Percentiles rank a stretch among this genome's conserved stretches.
phyloP scores from a whole-genome alignment of 371 early-diverging fungal species.

The Mortierella sp. region DNA sequence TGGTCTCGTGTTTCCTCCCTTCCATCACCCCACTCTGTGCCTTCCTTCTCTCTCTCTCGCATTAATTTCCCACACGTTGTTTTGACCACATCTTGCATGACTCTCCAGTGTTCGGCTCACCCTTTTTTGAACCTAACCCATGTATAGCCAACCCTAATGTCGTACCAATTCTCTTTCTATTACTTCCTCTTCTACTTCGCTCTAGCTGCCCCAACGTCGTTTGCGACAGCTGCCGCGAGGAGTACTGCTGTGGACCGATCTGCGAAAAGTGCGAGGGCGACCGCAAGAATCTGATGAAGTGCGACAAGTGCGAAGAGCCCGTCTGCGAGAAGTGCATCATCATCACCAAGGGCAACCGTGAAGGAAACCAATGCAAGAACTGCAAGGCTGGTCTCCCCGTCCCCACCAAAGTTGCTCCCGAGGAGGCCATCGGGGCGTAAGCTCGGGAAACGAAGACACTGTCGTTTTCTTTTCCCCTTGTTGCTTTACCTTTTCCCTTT shows the following conservation, averaged over 20 bases:
- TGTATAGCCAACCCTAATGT: not conserved
- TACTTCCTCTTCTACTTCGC: not conserved
- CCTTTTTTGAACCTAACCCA: not conserved
- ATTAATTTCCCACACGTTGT: slow-evolving; percentile 48
- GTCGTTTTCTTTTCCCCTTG: not conserved
- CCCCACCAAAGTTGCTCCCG: not conserved
- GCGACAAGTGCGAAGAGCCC: slow-evolving; percentile 44
- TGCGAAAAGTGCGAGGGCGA: slow-evolving; percentile 50
- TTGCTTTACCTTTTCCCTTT: not conserved
- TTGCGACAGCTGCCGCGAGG: slow-evolving; percentile 55
- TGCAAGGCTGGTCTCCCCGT: not conserved
- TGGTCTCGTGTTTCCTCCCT: slow-evolving; percentile 29
- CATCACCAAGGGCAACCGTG: slow-evolving; percentile 54
- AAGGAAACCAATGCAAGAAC: slow-evolving; percentile 40
- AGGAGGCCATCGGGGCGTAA: slow-evolving; percentile 8
- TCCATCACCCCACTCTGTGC: not conserved
- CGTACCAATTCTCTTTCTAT: not conserved
- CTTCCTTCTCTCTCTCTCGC: slow-evolving; percentile 15
- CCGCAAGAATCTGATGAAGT: slow-evolving; percentile 45
- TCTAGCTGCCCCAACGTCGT: slow-evolving; percentile 49
- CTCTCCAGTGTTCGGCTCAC: not conserved
- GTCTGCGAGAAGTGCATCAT: slow-evolving; percentile 51
- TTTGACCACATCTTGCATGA: not conserved
- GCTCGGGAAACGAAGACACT: not conserved
- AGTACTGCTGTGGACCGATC: slow-evolving; percentile 57